Evolutionary conservation across 106 monocot species (phyloP), one percentile per base, ranked within the genome.

Genomic region (Agapanthus africanus): DNA sequence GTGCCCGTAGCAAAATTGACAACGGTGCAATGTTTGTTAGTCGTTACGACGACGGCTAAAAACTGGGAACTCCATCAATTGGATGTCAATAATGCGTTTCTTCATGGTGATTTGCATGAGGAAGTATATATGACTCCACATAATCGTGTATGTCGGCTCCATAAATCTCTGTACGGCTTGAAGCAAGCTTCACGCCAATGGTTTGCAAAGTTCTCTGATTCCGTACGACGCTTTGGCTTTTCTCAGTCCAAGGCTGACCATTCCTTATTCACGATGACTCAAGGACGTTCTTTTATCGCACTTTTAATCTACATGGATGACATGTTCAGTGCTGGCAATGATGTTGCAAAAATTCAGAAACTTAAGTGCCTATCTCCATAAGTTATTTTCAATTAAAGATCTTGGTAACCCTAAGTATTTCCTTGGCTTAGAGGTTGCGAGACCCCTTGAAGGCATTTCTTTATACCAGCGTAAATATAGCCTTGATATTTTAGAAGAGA

Each of bases 271-370:
- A 32, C 39, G 6, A 4, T 21, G 3, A 0, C 13, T 4, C 35
- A 22, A n/a, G 30, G 31, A 19, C n/a, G 6, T 6, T 10, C 1
- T 5, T 26, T 51, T 13, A 65, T 54, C 4, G 0, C 30, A 1
- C 16, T 80, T 22, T 22, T 80, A 4, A 39, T 74, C 5, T 80
- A 74, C 41, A 70, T 74, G 4, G 70, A 80, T 70, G 70, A 74
- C 40, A 40, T 79, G 0, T 4, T 79, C 6, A 9, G 73, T 0
- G 18, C 69, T 11, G 40, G 69, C 26, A 50, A 79, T 63, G 40
- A 63, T 34, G 0, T 2, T 0, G 3, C 15, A 0, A n/a, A 0
- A 6, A n/a, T 62, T 60, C 11, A 4, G 18, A 15, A 0, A 4
- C 6, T 34, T 70, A 1, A 69, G 63, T 33, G 19, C 7, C 6